Conservation (phyloP, 371 early-diverging fungal genomes). For the Rhizopus arrhizus region DNA sequence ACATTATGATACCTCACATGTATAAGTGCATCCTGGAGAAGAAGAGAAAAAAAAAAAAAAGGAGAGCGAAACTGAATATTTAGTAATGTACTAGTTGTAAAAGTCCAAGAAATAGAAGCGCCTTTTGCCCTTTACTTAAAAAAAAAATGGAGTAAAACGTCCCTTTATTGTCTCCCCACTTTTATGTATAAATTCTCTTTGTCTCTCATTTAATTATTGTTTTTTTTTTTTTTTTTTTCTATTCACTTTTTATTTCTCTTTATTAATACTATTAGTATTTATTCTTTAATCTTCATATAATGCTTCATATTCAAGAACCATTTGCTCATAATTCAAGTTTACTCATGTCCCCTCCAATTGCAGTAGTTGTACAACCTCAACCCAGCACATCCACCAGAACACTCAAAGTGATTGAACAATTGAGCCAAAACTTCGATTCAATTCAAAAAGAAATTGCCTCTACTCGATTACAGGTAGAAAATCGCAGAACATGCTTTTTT, state of each 20-base stretch:
- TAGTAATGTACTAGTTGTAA: no score
- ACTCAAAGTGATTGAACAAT: conserved; percentile 44
- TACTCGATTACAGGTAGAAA: conserved; percentile 38
- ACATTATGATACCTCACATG: background rate
- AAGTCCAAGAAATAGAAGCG: no score
- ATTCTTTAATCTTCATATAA: background rate
- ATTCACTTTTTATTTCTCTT: conserved; percentile 5
- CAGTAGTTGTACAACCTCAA: conserved; percentile 38
- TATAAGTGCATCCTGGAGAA: no score
- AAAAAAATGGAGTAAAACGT: conserved; percentile 4
- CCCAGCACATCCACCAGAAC: conserved; percentile 38
- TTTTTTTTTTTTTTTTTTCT: conserved; percentile 8
- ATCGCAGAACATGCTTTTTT: background rate
- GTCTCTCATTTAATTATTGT: background rate
- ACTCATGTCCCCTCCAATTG: conserved; percentile 22
- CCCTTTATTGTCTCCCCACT: conserved; percentile 8
- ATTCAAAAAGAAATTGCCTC: conserved; percentile 36
- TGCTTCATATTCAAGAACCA: conserved; percentile 39
- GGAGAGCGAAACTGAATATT: no score
- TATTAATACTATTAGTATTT: background rate
- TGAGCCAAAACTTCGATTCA: conserved; percentile 29
- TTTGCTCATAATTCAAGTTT: conserved; percentile 24
- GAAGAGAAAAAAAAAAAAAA: no score
- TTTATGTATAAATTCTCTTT: background rate
- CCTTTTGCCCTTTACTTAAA: background rate